A percentile compares a stretch with the other conserved stretches of the same genome.
These are phyloP conservation scores for Penicillium turbatum DNA, from an alignment of 495 filamentous ascomycete species.

Conservation along the genomic window DNA sequence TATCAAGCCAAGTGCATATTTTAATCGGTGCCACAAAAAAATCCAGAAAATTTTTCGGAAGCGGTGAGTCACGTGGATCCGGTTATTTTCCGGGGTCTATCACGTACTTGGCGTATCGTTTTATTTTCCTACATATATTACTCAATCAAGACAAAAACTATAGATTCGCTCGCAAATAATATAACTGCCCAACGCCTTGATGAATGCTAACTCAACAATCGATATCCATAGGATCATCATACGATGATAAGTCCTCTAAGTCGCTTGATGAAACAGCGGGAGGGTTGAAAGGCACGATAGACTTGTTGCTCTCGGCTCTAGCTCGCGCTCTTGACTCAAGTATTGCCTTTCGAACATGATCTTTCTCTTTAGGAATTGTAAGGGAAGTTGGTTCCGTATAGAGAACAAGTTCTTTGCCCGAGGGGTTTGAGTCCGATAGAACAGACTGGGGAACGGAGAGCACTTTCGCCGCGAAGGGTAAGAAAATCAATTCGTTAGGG, in stretches of 20 bases:
- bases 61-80: slow-evolving; percentile 27
- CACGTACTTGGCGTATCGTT: background rate
- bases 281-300: background rate
- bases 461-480: slow-evolving; percentile 77
- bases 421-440: slow-evolving; percentile 44
- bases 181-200: background rate
- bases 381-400: slow-evolving; percentile 74
- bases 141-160: too few relatives aligned
- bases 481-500: slow-evolving; percentile 61
- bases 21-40: slow-evolving; percentile 21
- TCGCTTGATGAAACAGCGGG: background rate
- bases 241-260: background rate
- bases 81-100: background rate
- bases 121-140: too few relatives aligned
- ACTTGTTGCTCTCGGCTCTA: slow-evolving; percentile 8
- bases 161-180: too few relatives aligned
- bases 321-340: slow-evolving; percentile 72
- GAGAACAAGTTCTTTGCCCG: slow-evolving; percentile 65
- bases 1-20: slow-evolving; percentile 24
- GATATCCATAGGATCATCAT: slow-evolving; percentile 16
- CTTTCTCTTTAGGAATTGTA: slow-evolving; percentile 65
- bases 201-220: background rate
- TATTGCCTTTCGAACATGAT: slow-evolving; percentile 81
- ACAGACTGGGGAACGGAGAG: slow-evolving; percentile 65
- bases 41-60: slow-evolving; percentile 28